Evolutionary conservation across 208 protist species (phyloP).

Genomic region (Acanthamoeba lenticulata): DNA sequence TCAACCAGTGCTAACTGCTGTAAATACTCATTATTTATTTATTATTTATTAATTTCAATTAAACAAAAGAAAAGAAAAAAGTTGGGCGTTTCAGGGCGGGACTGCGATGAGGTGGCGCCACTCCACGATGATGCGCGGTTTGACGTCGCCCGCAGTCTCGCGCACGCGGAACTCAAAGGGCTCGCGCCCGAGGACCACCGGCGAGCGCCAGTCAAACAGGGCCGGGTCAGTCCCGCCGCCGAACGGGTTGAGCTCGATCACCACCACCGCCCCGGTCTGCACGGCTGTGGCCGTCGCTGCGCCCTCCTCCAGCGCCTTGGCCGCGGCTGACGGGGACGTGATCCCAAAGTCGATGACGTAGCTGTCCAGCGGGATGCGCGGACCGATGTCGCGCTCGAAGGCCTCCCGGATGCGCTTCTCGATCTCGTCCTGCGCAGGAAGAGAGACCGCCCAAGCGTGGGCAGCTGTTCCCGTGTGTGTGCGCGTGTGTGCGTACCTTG

Average conservation of each 20-base stretch:
- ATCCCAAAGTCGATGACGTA: neutral
- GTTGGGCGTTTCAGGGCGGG: too few relatives aligned
- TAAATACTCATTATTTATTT: neutral
- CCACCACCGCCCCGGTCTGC: neutral
- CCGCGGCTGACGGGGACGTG: neutral
- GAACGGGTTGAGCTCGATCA: neutral
- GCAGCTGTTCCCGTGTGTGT: too few relatives aligned
- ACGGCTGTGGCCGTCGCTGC: too few relatives aligned
- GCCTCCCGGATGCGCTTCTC: neutral
- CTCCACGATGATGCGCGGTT: neutral
- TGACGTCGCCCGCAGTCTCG: neutral
- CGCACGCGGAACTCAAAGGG: constrained; percentile 1
- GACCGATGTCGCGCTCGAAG: neutral
- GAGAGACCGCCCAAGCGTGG: too few relatives aligned
- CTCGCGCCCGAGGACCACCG: neutral
- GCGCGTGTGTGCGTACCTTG: neutral
- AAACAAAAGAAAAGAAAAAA: too few relatives aligned
- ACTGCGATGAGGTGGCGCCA: neutral
- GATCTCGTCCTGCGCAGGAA: neutral
- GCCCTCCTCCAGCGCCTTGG: neutral
- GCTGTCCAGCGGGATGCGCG: neutral
- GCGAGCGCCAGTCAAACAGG: neutral
- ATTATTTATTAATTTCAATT: too few relatives aligned
- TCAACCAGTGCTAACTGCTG: constrained; percentile 15
- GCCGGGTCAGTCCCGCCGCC: neutral